Percentiles rank a stretch among this genome's conserved stretches.
Evolutionary conservation across 257 asterid genomes (phyloP).

Genomic region (Primulina tabacum): DNA sequence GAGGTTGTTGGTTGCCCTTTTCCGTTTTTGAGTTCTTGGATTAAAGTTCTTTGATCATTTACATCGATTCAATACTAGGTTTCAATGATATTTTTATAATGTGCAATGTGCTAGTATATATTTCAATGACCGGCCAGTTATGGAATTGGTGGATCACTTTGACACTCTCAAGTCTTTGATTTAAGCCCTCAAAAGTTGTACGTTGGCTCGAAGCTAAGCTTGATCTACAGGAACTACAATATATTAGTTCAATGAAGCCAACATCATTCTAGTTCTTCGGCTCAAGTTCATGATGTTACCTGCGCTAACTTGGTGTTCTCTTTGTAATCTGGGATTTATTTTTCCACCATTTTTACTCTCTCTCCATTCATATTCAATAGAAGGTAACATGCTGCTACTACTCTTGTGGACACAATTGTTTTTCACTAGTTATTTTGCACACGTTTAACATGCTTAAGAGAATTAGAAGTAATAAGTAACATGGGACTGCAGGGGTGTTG

Average conservation of each 20-base stretch:
- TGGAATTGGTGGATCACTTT: background rate
- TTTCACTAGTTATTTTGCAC: background rate
- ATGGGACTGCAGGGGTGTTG: background rate
- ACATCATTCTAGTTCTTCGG: background rate
- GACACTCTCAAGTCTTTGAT: background rate
- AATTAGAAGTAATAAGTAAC: background rate
- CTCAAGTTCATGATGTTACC: background rate
- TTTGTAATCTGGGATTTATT: background rate
- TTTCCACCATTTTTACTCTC: background rate
- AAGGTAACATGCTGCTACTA: background rate
- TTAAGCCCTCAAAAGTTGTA: no score
- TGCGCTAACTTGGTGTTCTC: background rate
- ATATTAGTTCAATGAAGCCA: background rate
- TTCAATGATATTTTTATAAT: background rate
- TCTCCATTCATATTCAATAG: background rate
- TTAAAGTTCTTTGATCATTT: conserved; percentile 35
- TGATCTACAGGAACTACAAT: background rate
- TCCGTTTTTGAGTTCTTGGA: conserved; percentile 72
- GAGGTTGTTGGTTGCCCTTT: conserved; percentile 59
- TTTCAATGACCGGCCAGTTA: background rate
- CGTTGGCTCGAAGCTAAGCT: background rate
- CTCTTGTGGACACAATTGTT: background rate
- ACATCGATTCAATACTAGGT: background rate
- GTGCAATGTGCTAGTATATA: background rate
- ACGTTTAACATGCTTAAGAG: background rate